phyloP scores from a whole-genome alignment of 345 rosid genomes.

The Diplotaxis tenuifolia region DNA sequence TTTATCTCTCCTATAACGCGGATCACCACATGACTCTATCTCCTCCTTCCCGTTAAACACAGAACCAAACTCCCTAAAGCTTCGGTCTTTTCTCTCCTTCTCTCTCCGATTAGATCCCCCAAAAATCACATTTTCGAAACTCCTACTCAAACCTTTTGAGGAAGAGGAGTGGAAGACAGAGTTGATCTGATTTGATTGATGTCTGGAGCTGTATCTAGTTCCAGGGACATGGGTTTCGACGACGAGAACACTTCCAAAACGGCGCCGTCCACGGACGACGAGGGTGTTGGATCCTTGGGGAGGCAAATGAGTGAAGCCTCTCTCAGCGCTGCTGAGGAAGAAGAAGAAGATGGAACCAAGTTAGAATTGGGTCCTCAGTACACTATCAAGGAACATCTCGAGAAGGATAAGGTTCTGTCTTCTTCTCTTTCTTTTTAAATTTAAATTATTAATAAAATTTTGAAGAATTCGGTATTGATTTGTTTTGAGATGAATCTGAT shows the following conservation, averaged over 20 bases:
- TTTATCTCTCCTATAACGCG: constrained; percentile 44
- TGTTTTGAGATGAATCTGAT: neutral
- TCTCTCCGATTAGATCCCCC: neutral
- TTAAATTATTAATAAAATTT: neutral
- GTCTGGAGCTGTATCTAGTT: constrained; percentile 50
- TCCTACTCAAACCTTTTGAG: neutral
- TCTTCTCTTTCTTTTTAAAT: no score
- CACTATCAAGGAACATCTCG: constrained; percentile 71
- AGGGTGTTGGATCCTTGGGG: constrained; percentile 35
- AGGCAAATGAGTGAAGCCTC: constrained; percentile 51
- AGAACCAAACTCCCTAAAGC: constrained; percentile 28
- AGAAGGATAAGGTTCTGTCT: constrained; percentile 59
- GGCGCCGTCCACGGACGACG: constrained; percentile 31
- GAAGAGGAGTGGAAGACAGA: neutral
- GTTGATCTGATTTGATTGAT: constrained; percentile 39
- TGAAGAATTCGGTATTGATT: neutral
- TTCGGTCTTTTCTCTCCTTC: neutral
- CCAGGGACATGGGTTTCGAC: constrained; percentile 60
- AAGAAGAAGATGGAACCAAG: constrained; percentile 48
- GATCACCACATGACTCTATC: constrained; percentile 70
- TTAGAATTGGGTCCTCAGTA: constrained; percentile 72
- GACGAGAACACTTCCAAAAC: constrained; percentile 20
- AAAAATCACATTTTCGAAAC: neutral
- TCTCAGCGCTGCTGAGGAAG: constrained; percentile 45
- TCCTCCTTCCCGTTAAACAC: constrained; percentile 20